Conservation (phyloP, 176 grass and related monocot species). For the Chloris gayana region DNA sequence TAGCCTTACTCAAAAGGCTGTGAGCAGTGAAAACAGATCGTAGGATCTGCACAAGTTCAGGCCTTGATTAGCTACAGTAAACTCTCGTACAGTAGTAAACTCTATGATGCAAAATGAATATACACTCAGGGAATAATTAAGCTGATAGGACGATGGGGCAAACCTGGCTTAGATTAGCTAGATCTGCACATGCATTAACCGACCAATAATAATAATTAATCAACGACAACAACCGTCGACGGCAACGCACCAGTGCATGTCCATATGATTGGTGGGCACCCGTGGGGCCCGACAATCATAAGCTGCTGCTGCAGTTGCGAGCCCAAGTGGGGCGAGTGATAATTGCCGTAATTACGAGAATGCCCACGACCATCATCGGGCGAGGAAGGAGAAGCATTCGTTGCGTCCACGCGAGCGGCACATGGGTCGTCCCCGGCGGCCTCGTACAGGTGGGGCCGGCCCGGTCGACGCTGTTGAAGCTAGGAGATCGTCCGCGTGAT, state of each 20-base stretch:
- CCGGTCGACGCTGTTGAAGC: neutral
- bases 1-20: too few relatives aligned
- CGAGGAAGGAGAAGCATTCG: neutral
- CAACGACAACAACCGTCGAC: neutral
- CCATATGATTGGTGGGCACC: conserved; percentile 6
- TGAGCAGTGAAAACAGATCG: too few relatives aligned
- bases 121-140: too few relatives aligned
- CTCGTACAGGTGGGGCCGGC: conserved; percentile 33
- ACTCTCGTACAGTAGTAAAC: too few relatives aligned
- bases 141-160: too few relatives aligned
- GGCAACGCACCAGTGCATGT: neutral
- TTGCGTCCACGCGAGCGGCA: conserved; percentile 41
- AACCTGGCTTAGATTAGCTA: neutral
- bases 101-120: too few relatives aligned
- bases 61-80: too few relatives aligned
- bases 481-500: conserved; percentile 9
- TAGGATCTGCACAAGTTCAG: too few relatives aligned
- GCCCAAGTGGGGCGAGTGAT: conserved; percentile 14
- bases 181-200: neutral
- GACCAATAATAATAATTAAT: neutral
- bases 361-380: neutral
- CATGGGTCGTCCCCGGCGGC: conserved; percentile 32
- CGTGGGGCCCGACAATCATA: neutral
- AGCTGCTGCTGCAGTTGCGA: neutral
- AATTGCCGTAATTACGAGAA: neutral